Base-by-base conservation (phyloP, 768 basidiomycete species). In the Multifurca ochricompacta region DNA sequence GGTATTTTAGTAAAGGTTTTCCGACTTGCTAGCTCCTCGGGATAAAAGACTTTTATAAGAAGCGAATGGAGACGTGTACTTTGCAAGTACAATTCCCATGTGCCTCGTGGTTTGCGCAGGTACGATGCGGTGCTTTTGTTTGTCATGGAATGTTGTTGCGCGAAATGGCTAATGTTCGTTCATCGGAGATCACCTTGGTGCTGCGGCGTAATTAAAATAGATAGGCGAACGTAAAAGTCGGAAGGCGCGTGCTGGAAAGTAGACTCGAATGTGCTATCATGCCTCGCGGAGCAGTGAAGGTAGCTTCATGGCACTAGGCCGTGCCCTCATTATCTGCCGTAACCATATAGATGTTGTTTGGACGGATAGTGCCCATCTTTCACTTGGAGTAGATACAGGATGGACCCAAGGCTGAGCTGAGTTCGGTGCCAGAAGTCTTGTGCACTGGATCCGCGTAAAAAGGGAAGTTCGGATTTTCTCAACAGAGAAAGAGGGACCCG, bases 261-360 rank as follows among this genome's bases (percentile, higher is more conserved):
- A 18, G 16, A 36, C 27, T 7, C 23, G n/a, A 32, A 1, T 5
- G 41, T 7, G 25, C 7, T 30, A 11, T n/a, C n/a, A 8, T 9
- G 21, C 32, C 48, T 55, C 36, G 42, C 35, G 41, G 35, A 50
- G 10, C 6, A 16, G 19, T 37, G 41, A 54, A 37, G 53, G 47
- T 34, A 5, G 18, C 25, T 41, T 54, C 31, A 42, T 30, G 47
- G 27, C 40, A 35, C 14, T 13, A 8, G 43, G 51, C 35, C 18
- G 41, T 54, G 47, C 34, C 19, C 6, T 47, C 21, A 23, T 39
- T 32, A 44, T 14, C 8, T 40, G 44, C 21, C 36, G 36, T 18
- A 45, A 39, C 16, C 28, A 18, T 27, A 7, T 3, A 41, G 11
- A 13, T 23, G 3, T 28, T 27, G 8, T 5, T 34, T 3, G 13